A percentile compares a stretch with the other conserved stretches of the same genome.
These are phyloP conservation scores for Lentinus polychrous DNA, from an alignment of 1,284 basidiomycete species.

Conservation along the genomic window DNA sequence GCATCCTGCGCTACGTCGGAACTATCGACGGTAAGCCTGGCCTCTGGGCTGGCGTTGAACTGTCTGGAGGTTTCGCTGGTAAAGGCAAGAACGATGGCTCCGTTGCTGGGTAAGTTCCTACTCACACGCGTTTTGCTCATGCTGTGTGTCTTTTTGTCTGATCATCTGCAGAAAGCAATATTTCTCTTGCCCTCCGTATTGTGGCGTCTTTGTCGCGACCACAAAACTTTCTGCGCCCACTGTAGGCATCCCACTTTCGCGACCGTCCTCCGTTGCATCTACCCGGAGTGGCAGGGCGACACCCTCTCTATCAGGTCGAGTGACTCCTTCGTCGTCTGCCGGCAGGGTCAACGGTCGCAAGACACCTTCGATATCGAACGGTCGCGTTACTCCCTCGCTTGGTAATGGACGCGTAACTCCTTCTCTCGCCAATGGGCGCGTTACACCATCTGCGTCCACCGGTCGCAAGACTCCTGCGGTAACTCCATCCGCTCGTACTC, in stretches of 20 bases:
- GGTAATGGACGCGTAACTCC: constrained; percentile 52
- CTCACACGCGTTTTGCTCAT: constrained; percentile 5
- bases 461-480: constrained; percentile 23
- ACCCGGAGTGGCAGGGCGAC: constrained; percentile 47
- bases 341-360: constrained; percentile 18
- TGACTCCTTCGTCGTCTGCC: constrained; percentile 21
- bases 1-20: constrained; percentile 72
- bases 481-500: constrained; percentile 18
- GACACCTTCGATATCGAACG: constrained; percentile 22
- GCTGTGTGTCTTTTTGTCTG: constrained; percentile 1
- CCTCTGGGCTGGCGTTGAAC: constrained; percentile 86
- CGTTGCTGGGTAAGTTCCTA: constrained; percentile 70
- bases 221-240: constrained; percentile 78
- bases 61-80: constrained; percentile 80
- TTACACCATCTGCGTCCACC: constrained; percentile 28
- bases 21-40: constrained; percentile 83
- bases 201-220: constrained; percentile 86
- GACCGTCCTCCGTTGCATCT: constrained; percentile 80
- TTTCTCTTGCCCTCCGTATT: constrained; percentile 79
- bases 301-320: constrained; percentile 21
- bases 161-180: constrained; percentile 62
- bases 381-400: constrained; percentile 44
- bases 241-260: constrained; percentile 45
- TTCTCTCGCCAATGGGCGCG: constrained; percentile 30
- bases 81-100: constrained; percentile 95